Conservation (phyloP, 805 yeast genomes). For the Wickerhamomyces kurtzmanii region DNA sequence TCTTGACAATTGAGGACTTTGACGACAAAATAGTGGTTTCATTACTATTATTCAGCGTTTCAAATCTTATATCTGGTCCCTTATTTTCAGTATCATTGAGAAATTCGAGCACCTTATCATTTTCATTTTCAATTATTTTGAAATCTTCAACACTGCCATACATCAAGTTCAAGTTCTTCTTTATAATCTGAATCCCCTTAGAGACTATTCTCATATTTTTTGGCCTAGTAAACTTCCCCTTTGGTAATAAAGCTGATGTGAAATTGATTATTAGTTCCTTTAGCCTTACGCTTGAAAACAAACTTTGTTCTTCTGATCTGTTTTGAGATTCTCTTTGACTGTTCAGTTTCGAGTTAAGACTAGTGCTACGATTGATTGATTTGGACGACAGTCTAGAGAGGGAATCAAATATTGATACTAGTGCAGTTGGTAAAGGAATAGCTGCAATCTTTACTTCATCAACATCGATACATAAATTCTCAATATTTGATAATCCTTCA, state of each 20-base stretch:
- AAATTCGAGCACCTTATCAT: slow-evolving; percentile 11
- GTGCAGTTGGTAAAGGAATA: slow-evolving; percentile 21
- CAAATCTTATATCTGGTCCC: slow-evolving; percentile 48
- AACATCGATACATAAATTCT: slow-evolving; percentile 22
- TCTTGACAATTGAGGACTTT: slow-evolving; percentile 22
- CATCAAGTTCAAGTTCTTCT: slow-evolving; percentile 27
- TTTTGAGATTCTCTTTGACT: too few relatives aligned
- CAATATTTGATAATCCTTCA: slow-evolving; percentile 30
- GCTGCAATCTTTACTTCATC: slow-evolving; percentile 29
- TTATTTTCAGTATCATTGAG: slow-evolving; percentile 22
- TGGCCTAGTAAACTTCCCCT: slow-evolving; percentile 32
- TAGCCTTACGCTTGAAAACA: slow-evolving; percentile 30
- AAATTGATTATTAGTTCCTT: slow-evolving; percentile 28
- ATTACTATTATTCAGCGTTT: slow-evolving; percentile 23
- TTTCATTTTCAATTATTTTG: slow-evolving; percentile 13
- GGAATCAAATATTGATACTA: slow-evolving; percentile 16
- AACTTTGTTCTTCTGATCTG: too few relatives aligned
- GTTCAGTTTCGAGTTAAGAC: too few relatives aligned
- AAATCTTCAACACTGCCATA: slow-evolving; percentile 39
- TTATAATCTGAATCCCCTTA: slow-evolving; percentile 28
- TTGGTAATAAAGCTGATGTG: slow-evolving; percentile 30
- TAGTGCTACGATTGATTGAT: too few relatives aligned
- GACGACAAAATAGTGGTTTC: slow-evolving; percentile 34
- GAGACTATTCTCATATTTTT: slow-evolving; percentile 18
- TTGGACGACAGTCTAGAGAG: slow-evolving; percentile 9